phyloP scores from a whole-genome alignment of 2,329 filamentous ascomycete genomes.

The Colletotrichum theobromicola region DNA sequence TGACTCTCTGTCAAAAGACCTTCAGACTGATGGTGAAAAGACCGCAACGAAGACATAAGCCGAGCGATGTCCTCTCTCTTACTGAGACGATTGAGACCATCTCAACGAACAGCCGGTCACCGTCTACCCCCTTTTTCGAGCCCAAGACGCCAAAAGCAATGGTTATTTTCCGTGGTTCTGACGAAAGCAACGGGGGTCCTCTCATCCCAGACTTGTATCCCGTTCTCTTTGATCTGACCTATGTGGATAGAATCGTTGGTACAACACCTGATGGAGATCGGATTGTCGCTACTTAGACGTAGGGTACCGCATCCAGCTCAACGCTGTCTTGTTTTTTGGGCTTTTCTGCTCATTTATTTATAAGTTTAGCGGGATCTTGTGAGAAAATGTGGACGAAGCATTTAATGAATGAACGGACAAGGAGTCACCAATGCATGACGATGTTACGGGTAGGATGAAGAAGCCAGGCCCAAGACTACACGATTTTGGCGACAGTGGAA shows the following conservation, averaged over 20 bases:
- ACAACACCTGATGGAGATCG: not conserved
- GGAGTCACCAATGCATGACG: too few relatives aligned
- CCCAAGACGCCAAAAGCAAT: constrained; percentile 35
- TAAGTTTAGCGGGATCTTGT: not conserved
- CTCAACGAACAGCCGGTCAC: constrained; percentile 20
- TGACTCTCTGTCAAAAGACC: too few relatives aligned
- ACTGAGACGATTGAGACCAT: not conserved
- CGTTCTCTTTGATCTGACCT: not conserved
- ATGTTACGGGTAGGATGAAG: too few relatives aligned
- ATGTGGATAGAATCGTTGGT: not conserved
- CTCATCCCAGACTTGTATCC: not conserved
- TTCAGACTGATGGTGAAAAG: too few relatives aligned
- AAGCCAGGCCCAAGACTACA: too few relatives aligned
- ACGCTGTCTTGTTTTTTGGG: not conserved
- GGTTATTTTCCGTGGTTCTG: constrained; percentile 13
- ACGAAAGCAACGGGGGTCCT: not conserved
- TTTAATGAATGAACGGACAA: not conserved
- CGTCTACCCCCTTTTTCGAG: constrained; percentile 27
- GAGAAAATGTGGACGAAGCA: not conserved
- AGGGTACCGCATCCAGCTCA: not conserved
- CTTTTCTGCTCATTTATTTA: not conserved
- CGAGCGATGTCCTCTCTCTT: not conserved
- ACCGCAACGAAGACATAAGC: too few relatives aligned
- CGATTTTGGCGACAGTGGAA: too few relatives aligned
- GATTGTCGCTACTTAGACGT: not conserved